A percentile compares a stretch with the other conserved stretches of the same genome.
Evolutionary conservation across 805 yeast species (phyloP).

Genomic region (Barnettozyma botsteinii): DNA sequence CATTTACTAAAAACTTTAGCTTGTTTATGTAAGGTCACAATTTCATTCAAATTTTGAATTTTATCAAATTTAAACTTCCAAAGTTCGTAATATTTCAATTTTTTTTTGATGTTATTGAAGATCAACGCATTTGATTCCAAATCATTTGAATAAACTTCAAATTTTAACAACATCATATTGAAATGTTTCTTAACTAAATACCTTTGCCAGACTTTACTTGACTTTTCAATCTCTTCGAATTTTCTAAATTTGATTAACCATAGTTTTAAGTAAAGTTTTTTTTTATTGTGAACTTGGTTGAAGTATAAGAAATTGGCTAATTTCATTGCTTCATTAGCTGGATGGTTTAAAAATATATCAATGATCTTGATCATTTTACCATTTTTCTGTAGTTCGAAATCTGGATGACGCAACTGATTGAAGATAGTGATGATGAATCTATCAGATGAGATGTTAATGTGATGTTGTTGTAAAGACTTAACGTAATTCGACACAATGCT

Average conservation of each 20-base stretch:
- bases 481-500: constrained; percentile 16
- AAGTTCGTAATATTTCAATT: constrained; percentile 15
- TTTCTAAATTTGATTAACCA: constrained; percentile 21
- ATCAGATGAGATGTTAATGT: constrained; percentile 14
- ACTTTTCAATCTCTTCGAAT: constrained; percentile 13
- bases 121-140: constrained; percentile 17
- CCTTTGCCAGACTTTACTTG: constrained; percentile 14
- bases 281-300: constrained; percentile 6
- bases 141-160: constrained; percentile 13
- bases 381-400: constrained; percentile 2
- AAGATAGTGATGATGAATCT: constrained; percentile 21
- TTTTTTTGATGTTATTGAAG: constrained; percentile 12
- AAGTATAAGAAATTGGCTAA: constrained; percentile 18
- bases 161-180: constrained; percentile 10
- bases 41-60: constrained; percentile 5
- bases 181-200: constrained; percentile 16
- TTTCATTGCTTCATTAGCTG: constrained; percentile 23
- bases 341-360: constrained; percentile 17
- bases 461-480: constrained; percentile 12
- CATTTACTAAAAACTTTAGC: constrained; percentile 16
- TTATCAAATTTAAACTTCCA: constrained; percentile 19
- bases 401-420: constrained; percentile 14
- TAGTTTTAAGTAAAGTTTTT: constrained; percentile 8
- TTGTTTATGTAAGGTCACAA: constrained; percentile 13
- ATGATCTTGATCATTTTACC: constrained; percentile 15